Conservation (phyloP, 192 early-diverging fungal species). For the Backusella mclennaniae region DNA sequence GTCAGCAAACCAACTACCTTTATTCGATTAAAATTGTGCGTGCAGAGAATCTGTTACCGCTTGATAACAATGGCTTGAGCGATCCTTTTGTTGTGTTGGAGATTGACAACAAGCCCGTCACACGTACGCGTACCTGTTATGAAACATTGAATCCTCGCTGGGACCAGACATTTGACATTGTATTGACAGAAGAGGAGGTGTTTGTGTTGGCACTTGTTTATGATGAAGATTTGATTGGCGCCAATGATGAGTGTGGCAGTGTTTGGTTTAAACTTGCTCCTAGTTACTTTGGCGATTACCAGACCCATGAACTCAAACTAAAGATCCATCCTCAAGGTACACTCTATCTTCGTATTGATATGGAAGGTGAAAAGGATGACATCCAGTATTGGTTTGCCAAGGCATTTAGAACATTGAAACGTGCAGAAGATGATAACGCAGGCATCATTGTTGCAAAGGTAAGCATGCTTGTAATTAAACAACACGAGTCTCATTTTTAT, state of each 20-base stretch:
- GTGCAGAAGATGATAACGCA: slow-evolving; percentile 66
- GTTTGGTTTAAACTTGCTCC: slow-evolving; percentile 60
- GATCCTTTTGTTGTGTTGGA: slow-evolving; percentile 70
- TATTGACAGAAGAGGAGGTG: slow-evolving; percentile 45
- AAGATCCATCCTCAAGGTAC: slow-evolving; percentile 68
- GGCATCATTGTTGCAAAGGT: slow-evolving; percentile 68
- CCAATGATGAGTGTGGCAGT: slow-evolving; percentile 58
- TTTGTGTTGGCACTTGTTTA: slow-evolving; percentile 44
- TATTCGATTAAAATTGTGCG: slow-evolving; percentile 70
- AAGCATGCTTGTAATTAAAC: neutral
- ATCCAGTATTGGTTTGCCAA: slow-evolving; percentile 80
- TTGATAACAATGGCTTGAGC: slow-evolving; percentile 58
- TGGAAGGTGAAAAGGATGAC: slow-evolving; percentile 78
- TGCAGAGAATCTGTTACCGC: slow-evolving; percentile 60
- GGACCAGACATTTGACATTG: slow-evolving; percentile 75
- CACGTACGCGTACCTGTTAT: slow-evolving; percentile 57
- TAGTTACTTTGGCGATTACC: slow-evolving; percentile 53
- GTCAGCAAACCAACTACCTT: slow-evolving; percentile 41
- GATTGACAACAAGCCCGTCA: slow-evolving; percentile 40
- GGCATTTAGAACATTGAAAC: slow-evolving; percentile 69
- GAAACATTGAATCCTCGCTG: slow-evolving; percentile 75
- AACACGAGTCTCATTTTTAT: neutral
- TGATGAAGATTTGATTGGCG: slow-evolving; percentile 53
- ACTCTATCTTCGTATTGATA: slow-evolving; percentile 66
- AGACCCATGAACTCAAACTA: slow-evolving; percentile 66